Evolutionary conservation across 352 stramenopile genomes (phyloP), one percentile per base, ranked within the genome.

Genomic region (Globisporangium ultimum): DNA sequence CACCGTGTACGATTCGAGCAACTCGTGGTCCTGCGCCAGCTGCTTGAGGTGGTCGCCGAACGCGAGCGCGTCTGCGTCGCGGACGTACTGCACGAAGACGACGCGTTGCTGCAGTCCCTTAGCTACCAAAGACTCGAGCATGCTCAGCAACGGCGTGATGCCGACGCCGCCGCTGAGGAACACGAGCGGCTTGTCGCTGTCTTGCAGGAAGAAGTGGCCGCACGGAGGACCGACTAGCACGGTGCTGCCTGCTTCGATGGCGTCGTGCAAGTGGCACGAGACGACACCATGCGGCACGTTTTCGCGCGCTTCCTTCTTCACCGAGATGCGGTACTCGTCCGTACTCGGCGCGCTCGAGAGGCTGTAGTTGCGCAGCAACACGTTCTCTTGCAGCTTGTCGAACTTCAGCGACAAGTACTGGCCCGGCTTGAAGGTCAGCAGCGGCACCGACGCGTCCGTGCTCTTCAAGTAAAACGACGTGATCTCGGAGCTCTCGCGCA

Each of bases 351-450:
- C 71, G 17, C 57, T 74, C 17, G 71, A 84, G 14, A 87, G 47
- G 32, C 66, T 81, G 70, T 87, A 88, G 65, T 87, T 84, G 64
- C 72, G 80, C 47, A 75, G 74, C 46, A 76, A 66, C 6, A 68
- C 77, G 41, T 71, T 76, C 22, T 74, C 50, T 12, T 66, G 60
- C 1, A 77, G 61, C 50, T 71, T 60, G 34, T 81, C 70, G 48
- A 87, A 61, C 48, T 75, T 75, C 49, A 87, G 72, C 41, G 71
- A 77, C 8, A 83, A 53, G 66, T 87, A 89, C 64, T 87, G 80
- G 13, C 80, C 76, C 10, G 80, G 68, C 21, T 72, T 32, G 64
- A 86, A 88, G 0, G 61, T 63, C 48, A 89, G 65, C 40, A 78
- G 61, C 1, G 36, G n/a, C 48, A 70, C 68, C 3, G 47, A 40